phyloP scores from a whole-genome alignment of 1,284 basidiomycete species.

The Porogramme epimiltina region DNA sequence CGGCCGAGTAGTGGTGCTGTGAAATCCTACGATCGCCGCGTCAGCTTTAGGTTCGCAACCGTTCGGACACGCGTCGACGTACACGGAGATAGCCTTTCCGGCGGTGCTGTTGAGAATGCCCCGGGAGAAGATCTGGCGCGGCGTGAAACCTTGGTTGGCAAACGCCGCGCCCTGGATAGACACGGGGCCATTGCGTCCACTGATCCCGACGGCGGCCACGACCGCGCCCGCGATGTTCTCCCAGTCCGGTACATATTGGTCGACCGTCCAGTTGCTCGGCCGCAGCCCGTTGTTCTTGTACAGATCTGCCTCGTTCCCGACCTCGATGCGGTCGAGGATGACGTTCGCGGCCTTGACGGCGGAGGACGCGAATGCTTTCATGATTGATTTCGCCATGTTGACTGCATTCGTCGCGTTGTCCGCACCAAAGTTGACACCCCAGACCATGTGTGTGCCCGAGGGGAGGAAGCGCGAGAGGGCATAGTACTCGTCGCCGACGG shows the following conservation, averaged over 20 bases:
- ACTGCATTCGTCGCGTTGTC: constrained; percentile 59
- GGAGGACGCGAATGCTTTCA: constrained; percentile 47
- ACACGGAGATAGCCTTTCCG: constrained; percentile 37
- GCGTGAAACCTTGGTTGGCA: constrained; percentile 58
- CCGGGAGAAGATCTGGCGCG: constrained; percentile 46
- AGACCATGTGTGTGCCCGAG: constrained; percentile 58
- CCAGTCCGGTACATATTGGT: constrained; percentile 57
- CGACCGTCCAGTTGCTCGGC: constrained; percentile 42
- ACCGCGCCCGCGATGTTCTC: constrained; percentile 31
- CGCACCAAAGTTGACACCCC: constrained; percentile 67
- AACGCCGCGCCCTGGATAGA: constrained; percentile 57
- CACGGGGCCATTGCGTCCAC: constrained; percentile 32
- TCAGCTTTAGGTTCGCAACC: too few relatives aligned
- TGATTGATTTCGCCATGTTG: constrained; percentile 58
- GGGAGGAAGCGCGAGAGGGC: constrained; percentile 56
- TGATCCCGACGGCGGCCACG: constrained; percentile 32
- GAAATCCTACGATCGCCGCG: too few relatives aligned
- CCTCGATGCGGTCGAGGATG: constrained; percentile 23
- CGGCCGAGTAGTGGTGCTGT: constrained; percentile 62
- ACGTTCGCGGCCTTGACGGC: constrained; percentile 48
- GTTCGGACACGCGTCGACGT: constrained; percentile 9
- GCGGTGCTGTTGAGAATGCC: constrained; percentile 35
- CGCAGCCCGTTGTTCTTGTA: constrained; percentile 55
- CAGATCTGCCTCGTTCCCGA: constrained; percentile 61
- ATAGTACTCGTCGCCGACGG: constrained; percentile 64